Conservation (phyloP, 2,329 filamentous ascomycete species). For the Paracamarosporium sp. region DNA sequence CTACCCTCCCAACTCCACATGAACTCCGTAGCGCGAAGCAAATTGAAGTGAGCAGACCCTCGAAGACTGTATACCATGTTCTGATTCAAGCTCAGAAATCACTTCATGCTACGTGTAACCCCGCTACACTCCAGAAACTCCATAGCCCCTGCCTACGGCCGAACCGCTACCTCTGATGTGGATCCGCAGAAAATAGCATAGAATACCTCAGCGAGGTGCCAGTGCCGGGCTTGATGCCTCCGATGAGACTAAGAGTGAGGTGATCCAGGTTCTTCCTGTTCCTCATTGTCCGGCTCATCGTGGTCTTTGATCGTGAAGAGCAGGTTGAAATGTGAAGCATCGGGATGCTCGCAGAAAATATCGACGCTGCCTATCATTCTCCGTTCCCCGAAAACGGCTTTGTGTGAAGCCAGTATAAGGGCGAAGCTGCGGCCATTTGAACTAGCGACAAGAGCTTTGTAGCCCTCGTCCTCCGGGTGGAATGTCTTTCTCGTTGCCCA, state of each 20-base stretch:
- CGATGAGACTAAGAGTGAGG: background rate
- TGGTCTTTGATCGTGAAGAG: background rate
- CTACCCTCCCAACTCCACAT: too few species aligned
- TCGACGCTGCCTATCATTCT: background rate
- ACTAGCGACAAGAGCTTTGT: slow-evolving; percentile 1
- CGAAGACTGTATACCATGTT: too few species aligned
- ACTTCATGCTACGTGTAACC: too few species aligned
- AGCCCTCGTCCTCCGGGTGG: background rate
- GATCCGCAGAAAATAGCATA: background rate
- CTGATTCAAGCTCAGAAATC: too few species aligned
- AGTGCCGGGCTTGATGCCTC: background rate
- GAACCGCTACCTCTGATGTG: too few species aligned
- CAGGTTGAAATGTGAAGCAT: background rate
- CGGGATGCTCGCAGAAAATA: background rate
- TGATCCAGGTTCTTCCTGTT: background rate
- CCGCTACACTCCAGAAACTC: too few species aligned
- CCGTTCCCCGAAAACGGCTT: slow-evolving; percentile 1
- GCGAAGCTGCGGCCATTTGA: slow-evolving; percentile 7
- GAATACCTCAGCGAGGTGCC: background rate
- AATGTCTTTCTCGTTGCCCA: background rate
- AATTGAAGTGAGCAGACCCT: too few species aligned
- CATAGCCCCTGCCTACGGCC: too few species aligned
- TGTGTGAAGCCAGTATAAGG: slow-evolving; percentile 4
- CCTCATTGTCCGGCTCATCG: background rate
- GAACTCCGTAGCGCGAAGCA: too few species aligned